A percentile compares a stretch with the other conserved stretches of the same genome.
Conservation (phyloP, 2,329 filamentous ascomycete species). For the Claviceps fusiformis region DNA sequence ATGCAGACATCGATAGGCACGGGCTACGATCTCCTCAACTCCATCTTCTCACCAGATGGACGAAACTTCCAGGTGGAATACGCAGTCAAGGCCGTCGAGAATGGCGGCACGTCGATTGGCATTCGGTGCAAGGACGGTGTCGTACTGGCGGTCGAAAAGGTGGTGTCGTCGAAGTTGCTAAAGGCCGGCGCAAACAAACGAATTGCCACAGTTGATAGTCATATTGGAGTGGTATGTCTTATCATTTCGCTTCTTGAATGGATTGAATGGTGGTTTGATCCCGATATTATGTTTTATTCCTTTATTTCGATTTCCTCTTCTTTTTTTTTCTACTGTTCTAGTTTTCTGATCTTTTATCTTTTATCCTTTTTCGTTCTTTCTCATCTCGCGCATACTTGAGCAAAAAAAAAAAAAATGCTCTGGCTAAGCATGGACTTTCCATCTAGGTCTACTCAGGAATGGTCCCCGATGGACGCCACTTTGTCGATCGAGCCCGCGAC, state of each 20-base stretch:
- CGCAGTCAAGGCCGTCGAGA: conserved; percentile 96
- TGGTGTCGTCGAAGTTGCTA: conserved; percentile 86
- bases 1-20: conserved; percentile 95
- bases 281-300: not conserved
- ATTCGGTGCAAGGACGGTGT: conserved; percentile 97
- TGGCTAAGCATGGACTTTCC: not conserved
- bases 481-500: conserved; percentile 85
- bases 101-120: conserved; percentile 88
- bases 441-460: conserved; percentile 80
- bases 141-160: conserved; percentile 91
- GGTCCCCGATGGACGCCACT: conserved; percentile 88
- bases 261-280: no score
- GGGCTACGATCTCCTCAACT: conserved; percentile 98
- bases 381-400: no score
- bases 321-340: not conserved
- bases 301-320: not conserved
- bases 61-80: conserved; percentile 99
- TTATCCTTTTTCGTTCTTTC: not conserved
- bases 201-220: conserved; percentile 86
- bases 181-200: conserved; percentile 94
- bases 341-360: not conserved
- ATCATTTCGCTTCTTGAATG: no score
- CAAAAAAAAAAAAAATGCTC: not conserved
- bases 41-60: conserved; percentile 97
- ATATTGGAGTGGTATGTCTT: conserved; percentile 73